phyloP scores from a whole-genome alignment of 2,329 filamentous ascomycete genomes.

The Beauveria caledonica region DNA sequence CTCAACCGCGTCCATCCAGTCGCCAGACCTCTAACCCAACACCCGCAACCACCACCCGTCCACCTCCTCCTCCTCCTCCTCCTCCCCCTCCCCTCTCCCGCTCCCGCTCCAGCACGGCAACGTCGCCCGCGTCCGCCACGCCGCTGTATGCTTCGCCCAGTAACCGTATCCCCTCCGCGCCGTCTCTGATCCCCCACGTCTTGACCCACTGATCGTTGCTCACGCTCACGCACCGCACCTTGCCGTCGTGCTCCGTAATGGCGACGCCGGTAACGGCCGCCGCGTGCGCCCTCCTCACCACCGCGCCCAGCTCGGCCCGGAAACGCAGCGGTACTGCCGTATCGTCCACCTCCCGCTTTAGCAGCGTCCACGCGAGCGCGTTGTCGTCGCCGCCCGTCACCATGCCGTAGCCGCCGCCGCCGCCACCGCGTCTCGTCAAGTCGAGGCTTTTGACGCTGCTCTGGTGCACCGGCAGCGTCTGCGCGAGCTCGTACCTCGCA shows the following conservation, averaged over 20 bases:
- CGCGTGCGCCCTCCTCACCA: conserved; percentile 54
- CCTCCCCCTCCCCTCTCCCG: too few species aligned
- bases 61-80: not conserved
- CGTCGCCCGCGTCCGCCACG: conserved; percentile 51
- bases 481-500: conserved; percentile 20
- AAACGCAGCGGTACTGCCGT: not conserved
- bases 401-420: conserved; percentile 33
- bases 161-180: conserved; percentile 26
- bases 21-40: conserved; percentile 40
- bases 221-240: conserved; percentile 31
- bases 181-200: conserved; percentile 36
- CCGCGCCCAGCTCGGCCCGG: not conserved
- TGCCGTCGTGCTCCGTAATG: conserved; percentile 23
- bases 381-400: conserved; percentile 86
- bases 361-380: conserved; percentile 52
- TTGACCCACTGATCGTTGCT: conserved; percentile 57
- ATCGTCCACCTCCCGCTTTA: conserved; percentile 14
- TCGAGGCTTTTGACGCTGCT: conserved; percentile 67
- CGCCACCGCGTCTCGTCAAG: conserved; percentile 22
- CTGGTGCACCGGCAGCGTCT: conserved; percentile 57
- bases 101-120: conserved; percentile 30
- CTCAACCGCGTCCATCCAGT: not conserved
- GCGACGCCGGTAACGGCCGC: conserved; percentile 58
- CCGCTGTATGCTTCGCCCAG: conserved; percentile 46
- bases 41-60: conserved; percentile 32